Evolutionary conservation across 352 stramenopile genomes (phyloP).

Genomic region (Phytophthora constricta): DNA sequence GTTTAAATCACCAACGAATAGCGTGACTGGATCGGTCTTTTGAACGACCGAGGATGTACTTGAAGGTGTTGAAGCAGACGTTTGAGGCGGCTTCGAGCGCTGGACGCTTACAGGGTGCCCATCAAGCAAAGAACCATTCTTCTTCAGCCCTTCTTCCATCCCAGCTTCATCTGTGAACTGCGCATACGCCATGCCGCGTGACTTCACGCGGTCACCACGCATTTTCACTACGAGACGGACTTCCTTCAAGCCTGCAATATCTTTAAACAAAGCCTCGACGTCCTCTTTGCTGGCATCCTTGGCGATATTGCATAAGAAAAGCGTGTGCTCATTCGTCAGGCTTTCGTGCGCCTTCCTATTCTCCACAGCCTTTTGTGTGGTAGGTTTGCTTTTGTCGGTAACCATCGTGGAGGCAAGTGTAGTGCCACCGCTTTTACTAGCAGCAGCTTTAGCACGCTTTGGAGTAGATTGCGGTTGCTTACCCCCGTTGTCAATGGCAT

Average conservation of each 20-base stretch:
- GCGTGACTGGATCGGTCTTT: constrained; percentile 58
- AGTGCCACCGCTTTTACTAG: background rate
- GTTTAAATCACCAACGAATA: constrained; percentile 64
- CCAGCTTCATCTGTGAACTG: constrained; percentile 60
- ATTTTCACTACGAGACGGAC: constrained; percentile 73
- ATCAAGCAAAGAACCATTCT: constrained; percentile 42
- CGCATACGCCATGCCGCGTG: constrained; percentile 79
- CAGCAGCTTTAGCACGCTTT: constrained; percentile 39
- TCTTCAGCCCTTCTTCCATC: constrained; percentile 40
- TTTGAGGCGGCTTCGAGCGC: constrained; percentile 49
- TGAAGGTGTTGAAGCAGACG: constrained; percentile 14
- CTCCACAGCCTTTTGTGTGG: constrained; percentile 9
- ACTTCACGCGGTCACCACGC: constrained; percentile 63
- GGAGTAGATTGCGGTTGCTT: constrained; percentile 9
- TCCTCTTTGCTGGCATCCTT: constrained; percentile 66
- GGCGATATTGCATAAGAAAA: constrained; percentile 74
- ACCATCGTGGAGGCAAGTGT: background rate
- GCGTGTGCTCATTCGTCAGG: constrained; percentile 66
- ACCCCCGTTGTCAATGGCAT: constrained; percentile 4
- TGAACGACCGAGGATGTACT: constrained; percentile 31
- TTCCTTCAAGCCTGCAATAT: constrained; percentile 57
- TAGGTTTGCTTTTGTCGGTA: constrained; percentile 6
- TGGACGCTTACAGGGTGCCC: constrained; percentile 57
- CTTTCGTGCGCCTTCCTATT: constrained; percentile 45
- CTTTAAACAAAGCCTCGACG: constrained; percentile 53